Evolutionary conservation across 176 grass and related monocot species (phyloP).

Genomic region (Ampelocalamus luodianensis): DNA sequence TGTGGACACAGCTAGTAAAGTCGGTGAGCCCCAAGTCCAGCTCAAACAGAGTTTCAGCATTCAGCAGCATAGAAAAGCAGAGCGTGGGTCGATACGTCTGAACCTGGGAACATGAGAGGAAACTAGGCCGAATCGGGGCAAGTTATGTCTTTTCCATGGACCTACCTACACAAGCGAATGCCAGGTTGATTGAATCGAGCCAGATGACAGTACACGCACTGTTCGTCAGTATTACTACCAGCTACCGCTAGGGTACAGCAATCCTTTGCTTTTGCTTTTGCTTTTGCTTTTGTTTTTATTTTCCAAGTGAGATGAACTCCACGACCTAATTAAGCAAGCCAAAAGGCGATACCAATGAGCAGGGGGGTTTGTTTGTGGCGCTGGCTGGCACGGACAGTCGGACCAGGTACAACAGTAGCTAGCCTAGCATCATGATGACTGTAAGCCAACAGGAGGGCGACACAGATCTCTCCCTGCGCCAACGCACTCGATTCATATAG

Average conservation of each 20-base stretch:
- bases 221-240: too few relatives aligned
- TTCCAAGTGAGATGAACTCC: too few relatives aligned
- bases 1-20: too few relatives aligned
- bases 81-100: background rate
- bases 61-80: background rate
- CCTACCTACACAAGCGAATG: background rate
- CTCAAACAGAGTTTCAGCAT: background rate
- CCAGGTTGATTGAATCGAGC: too few relatives aligned
- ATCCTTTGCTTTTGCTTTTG: background rate
- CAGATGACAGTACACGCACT: too few relatives aligned
- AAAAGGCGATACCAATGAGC: background rate
- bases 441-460: background rate
- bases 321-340: background rate
- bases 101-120: background rate
- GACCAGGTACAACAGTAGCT: too few relatives aligned
- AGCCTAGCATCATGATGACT: background rate
- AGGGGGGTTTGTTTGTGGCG: too few relatives aligned
- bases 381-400: too few relatives aligned
- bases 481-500: background rate
- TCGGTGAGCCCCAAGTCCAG: background rate
- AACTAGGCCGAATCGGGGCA: too few relatives aligned
- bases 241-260: background rate
- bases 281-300: too few relatives aligned
- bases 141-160: background rate
- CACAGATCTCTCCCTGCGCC: slow-evolving; percentile 8